Evolutionary conservation across 768 basidiomycete genomes (phyloP).

Genomic region (Rhodosporidiobolus odoratus): DNA sequence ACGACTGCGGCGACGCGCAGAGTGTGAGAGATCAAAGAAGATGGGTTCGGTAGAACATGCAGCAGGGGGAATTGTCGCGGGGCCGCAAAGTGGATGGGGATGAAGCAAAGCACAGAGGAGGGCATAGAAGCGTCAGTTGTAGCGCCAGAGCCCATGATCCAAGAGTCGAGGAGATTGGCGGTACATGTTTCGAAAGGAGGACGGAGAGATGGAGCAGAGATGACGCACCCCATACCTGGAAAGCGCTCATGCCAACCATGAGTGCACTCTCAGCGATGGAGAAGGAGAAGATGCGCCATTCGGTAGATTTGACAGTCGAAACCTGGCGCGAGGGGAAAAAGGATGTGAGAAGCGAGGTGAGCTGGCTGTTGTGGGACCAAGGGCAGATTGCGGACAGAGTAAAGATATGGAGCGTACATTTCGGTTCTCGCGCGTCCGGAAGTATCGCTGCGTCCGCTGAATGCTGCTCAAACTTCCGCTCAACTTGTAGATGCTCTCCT

Average conservation of each 20-base stretch:
- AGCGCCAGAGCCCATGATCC: too few species aligned
- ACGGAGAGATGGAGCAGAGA: neutral
- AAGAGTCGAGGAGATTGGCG: neutral
- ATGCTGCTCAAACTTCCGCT: slow-evolving; percentile 81
- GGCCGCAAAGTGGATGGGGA: too few species aligned
- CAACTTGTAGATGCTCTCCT: slow-evolving; percentile 91
- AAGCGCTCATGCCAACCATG: slow-evolving; percentile 42
- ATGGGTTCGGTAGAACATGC: too few species aligned
- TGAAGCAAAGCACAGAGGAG: too few species aligned
- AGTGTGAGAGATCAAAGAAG: neutral
- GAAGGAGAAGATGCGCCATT: slow-evolving; percentile 41
- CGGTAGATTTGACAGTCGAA: slow-evolving; percentile 39
- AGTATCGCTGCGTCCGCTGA: slow-evolving; percentile 83
- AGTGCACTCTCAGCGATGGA: slow-evolving; percentile 37
- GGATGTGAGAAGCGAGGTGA: neutral
- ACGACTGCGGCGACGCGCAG: slow-evolving; percentile 23
- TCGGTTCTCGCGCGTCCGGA: slow-evolving; percentile 46
- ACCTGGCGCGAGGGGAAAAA: slow-evolving; percentile 8
- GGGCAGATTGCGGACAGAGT: neutral
- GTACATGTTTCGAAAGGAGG: neutral
- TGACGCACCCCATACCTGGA: slow-evolving; percentile 41
- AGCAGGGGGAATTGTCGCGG: too few species aligned
- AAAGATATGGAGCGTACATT: slow-evolving; percentile 10
- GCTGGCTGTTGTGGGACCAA: too few species aligned
- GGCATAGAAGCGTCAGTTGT: too few species aligned